Base-by-base conservation (phyloP, 805 yeast species). In the Saccharomycopsis malanga region DNA sequence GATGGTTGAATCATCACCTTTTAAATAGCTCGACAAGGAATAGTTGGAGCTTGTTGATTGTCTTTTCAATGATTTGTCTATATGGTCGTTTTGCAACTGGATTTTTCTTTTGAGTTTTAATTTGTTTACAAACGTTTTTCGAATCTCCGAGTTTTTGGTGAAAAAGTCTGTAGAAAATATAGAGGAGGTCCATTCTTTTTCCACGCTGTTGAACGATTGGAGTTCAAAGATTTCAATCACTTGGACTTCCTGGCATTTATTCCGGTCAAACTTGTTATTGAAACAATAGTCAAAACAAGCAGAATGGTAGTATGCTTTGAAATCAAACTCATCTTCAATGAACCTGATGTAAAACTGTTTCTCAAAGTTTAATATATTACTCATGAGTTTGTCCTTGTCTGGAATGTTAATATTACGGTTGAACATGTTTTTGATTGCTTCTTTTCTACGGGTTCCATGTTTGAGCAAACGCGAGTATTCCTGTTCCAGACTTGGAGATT, bases 191-290 rank as follows among this genome's bases (percentile, higher is more conserved):
- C 94, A 84, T 46, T 73, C 74, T 41, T 73, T 76, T 1, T 72
- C 62, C 14, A 62, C 63, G 10, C 65, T 61, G 57, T 73, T 70
- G 53, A 74, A 68, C 52, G 65, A 64, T 54, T 84, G 93, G 30
- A 84, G 64, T 60, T 84, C 94, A 63, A 64, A 87, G 1, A 83
- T 73, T 57, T 81, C 87, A 15, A 81, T 77, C 52, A 73, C 72
- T 68, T 34, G 66, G 59, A 48, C 73, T 78, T 43, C 66, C 69
- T 39, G 69, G 72, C 4, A 58, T 57, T 76, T 0, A 79, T 68
- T 30, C 69, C 53, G 4, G 76, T 69, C 44, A 79, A 59, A 1
- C 75, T 54, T 43, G 66, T 65, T 38, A 79, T 58, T 42, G 89
- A 63, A 1, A 86, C 80, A 3, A 14, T 20, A 15, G 29, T 40